These are phyloP conservation scores for Aspergillus affinis DNA, from an alignment of 495 filamentous ascomycete genomes.

Conservation along the genomic window DNA sequence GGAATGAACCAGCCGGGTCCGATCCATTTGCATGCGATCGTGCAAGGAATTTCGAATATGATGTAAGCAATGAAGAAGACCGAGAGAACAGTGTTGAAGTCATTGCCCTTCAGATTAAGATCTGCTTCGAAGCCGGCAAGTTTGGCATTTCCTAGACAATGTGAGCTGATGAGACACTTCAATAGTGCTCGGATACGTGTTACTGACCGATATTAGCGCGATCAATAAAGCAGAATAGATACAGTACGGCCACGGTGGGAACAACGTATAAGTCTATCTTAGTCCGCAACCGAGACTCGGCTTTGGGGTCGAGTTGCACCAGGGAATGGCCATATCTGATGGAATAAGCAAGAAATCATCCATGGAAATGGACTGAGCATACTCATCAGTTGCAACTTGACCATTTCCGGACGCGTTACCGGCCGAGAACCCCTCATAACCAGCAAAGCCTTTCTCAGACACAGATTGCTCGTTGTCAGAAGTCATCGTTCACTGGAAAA, in stretches of 20 bases:
- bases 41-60: conserved; percentile 78
- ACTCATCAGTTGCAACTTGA: not conserved
- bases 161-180: not conserved
- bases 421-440: not conserved
- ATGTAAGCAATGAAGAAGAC: conserved; percentile 75
- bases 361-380: not conserved
- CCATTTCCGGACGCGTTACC: not conserved
- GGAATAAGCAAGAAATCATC: not conserved
- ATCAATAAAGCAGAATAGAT: conserved; percentile 56
- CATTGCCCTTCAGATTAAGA: conserved; percentile 50
- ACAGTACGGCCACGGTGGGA: conserved; percentile 47
- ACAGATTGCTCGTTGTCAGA: not conserved
- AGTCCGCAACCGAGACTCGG: conserved; percentile 49
- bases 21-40: conserved; percentile 54
- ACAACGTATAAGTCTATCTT: conserved; percentile 51
- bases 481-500: not conserved
- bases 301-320: conserved; percentile 20
- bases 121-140: conserved; percentile 45
- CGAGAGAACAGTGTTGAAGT: conserved; percentile 66
- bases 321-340: not conserved
- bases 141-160: conserved; percentile 30
- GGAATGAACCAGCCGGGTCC: conserved; percentile 54
- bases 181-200: conserved; percentile 16
- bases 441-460: not conserved
- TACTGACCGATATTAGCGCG: conserved; percentile 59